Evolutionary conservation across 1,284 basidiomycete species (phyloP).

Genomic region (Puccinia coronata): DNA sequence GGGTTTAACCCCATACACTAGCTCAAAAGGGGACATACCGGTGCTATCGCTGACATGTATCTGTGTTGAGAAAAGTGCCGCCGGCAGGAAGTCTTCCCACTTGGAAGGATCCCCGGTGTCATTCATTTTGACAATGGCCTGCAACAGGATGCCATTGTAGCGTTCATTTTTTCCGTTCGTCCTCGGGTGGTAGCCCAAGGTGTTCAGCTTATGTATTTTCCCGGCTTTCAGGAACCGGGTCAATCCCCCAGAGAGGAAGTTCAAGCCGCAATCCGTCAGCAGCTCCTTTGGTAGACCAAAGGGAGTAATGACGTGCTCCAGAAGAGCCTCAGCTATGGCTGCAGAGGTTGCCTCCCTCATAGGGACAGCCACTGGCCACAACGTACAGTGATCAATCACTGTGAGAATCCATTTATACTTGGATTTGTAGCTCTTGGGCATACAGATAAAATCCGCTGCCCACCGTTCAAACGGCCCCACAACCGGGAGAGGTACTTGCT

Average conservation of each 20-base stretch:
- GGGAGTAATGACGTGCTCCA: no score
- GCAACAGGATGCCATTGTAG: not conserved
- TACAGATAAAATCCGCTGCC: not conserved
- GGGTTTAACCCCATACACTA: not conserved
- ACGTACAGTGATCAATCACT: not conserved
- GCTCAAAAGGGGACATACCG: not conserved
- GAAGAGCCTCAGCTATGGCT: no score
- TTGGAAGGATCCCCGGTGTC: not conserved
- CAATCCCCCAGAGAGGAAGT: conserved; percentile 5
- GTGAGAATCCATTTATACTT: not conserved
- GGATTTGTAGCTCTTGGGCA: not conserved
- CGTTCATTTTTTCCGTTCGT: not conserved
- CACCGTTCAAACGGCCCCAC: no score
- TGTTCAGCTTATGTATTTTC: not conserved
- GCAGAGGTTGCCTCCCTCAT: not conserved
- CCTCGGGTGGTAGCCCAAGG: no score
- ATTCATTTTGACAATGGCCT: not conserved
- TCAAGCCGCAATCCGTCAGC: not conserved
- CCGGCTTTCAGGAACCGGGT: not conserved
- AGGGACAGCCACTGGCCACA: no score
- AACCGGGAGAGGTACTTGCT: not conserved
- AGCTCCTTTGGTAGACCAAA: no score
- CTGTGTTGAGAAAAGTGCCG: not conserved
- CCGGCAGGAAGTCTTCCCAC: not conserved
- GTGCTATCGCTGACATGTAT: not conserved